Conservation (phyloP, 2,329 filamentous ascomycete species). For the Trichoderma harzianum region DNA sequence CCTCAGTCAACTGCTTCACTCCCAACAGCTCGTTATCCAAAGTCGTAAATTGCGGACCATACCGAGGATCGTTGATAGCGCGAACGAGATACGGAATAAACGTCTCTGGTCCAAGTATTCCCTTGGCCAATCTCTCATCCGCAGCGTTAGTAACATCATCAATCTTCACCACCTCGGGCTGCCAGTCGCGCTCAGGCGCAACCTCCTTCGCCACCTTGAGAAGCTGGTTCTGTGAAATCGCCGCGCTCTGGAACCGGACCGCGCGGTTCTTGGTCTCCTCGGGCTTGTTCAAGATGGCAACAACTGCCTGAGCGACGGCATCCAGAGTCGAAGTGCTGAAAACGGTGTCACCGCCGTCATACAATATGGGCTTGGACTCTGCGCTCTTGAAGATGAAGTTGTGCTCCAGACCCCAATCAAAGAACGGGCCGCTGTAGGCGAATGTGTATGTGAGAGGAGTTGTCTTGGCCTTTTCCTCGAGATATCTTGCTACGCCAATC, state of each 20-base stretch:
- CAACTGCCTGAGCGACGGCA: conserved; percentile 46
- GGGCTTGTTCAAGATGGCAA: conserved; percentile 45
- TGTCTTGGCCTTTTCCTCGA: conserved; percentile 40
- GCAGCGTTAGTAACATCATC: conserved; percentile 28
- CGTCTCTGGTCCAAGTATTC: conserved; percentile 28
- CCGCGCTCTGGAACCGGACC: conserved; percentile 44
- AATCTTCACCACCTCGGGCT: conserved; percentile 36
- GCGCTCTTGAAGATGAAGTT: conserved; percentile 44
- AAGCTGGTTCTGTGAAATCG: conserved; percentile 45
- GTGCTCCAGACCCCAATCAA: conserved; percentile 52
- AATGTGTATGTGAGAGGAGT: conserved; percentile 51
- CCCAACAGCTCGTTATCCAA: conserved; percentile 45
- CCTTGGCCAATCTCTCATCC: conserved; percentile 32
- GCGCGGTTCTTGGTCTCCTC: conserved; percentile 52
- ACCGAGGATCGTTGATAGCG: conserved; percentile 31
- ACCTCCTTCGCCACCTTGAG: conserved; percentile 46
- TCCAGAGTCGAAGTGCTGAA: conserved; percentile 49
- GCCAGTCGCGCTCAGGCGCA: conserved; percentile 46
- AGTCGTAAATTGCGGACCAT: conserved; percentile 34
- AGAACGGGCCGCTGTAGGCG: conserved; percentile 53
- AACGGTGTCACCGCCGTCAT: conserved; percentile 47
- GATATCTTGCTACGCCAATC: conserved; percentile 37
- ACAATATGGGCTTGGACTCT: conserved; percentile 40
- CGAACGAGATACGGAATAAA: conserved; percentile 34
- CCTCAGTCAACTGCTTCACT: conserved; percentile 39